A percentile compares a stretch with the other conserved stretches of the same genome.
phyloP scores from a whole-genome alignment of 2,329 filamentous ascomycete species.

The Ambrosiella beaveri region DNA sequence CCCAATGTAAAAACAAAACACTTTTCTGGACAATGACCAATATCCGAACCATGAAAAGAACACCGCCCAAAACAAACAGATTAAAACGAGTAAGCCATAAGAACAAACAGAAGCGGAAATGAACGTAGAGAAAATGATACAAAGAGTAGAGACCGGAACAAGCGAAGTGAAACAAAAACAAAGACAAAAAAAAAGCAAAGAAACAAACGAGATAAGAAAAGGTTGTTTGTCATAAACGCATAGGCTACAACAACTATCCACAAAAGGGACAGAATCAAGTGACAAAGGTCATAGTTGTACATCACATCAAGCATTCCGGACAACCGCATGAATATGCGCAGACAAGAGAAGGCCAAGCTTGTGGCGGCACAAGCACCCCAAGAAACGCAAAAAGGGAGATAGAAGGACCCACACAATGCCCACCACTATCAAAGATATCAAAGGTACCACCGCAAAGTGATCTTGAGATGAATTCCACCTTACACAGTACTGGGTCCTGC shows the following conservation, averaged over 20 bases:
- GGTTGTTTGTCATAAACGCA: background rate
- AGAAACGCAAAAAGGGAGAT: too few species aligned
- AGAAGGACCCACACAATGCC: too few species aligned
- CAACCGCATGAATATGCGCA: background rate
- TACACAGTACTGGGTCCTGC: background rate
- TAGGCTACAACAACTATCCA: background rate
- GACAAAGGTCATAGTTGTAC: background rate
- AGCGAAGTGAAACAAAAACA: background rate
- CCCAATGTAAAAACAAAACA: background rate
- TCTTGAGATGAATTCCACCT: background rate
- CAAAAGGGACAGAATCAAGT: background rate
- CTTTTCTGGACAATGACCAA: background rate
- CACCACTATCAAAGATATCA: too few species aligned
- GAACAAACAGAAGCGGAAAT: background rate
- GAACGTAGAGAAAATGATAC: background rate
- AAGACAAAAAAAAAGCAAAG: constrained; percentile 2
- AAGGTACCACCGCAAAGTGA: background rate
- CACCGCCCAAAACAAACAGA: background rate
- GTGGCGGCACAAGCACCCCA: too few species aligned
- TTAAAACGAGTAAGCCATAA: background rate
- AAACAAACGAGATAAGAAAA: background rate
- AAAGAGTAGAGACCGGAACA: background rate
- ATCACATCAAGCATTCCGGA: background rate
- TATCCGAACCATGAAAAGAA: background rate
- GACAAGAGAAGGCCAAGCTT: too few species aligned